Conservation (phyloP, 371 early-diverging fungal genomes). For the Mortierella sp. region DNA sequence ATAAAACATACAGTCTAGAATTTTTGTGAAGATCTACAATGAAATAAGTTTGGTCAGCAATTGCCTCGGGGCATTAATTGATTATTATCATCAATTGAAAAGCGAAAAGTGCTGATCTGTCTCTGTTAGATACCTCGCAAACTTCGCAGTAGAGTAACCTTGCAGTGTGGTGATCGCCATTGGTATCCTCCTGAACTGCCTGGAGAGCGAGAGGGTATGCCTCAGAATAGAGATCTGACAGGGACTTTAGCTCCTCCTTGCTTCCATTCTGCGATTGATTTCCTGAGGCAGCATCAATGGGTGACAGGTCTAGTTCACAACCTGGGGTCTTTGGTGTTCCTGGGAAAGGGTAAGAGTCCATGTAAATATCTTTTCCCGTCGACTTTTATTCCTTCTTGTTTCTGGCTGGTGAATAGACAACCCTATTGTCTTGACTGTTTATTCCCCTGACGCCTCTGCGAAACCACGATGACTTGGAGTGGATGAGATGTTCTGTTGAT, state of each 20-base stretch:
- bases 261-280: neutral
- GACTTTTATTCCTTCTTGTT: neutral
- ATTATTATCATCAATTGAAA: neutral
- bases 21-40: constrained; percentile 32
- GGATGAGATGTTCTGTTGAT: neutral
- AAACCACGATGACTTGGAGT: neutral
- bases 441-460: constrained; percentile 1
- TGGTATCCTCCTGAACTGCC: constrained; percentile 65
- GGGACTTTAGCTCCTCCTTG: neutral
- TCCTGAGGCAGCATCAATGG: constrained; percentile 18
- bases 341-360: constrained; percentile 34
- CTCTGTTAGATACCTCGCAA: constrained; percentile 59
- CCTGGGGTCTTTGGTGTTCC: constrained; percentile 27
- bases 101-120: neutral
- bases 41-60: neutral
- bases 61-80: neutral
- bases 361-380: neutral
- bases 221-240: constrained; percentile 58
- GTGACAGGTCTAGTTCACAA: constrained; percentile 29
- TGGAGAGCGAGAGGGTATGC: constrained; percentile 63
- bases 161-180: constrained; percentile 63
- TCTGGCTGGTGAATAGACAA: neutral
- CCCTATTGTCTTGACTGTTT: neutral
- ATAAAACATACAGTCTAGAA: constrained; percentile 15
- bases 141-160: constrained; percentile 61